Evolutionary conservation across 352 stramenopile genomes (phyloP), one percentile per base, ranked within the genome.

Genomic region (Phytophthora gonapodyides): DNA sequence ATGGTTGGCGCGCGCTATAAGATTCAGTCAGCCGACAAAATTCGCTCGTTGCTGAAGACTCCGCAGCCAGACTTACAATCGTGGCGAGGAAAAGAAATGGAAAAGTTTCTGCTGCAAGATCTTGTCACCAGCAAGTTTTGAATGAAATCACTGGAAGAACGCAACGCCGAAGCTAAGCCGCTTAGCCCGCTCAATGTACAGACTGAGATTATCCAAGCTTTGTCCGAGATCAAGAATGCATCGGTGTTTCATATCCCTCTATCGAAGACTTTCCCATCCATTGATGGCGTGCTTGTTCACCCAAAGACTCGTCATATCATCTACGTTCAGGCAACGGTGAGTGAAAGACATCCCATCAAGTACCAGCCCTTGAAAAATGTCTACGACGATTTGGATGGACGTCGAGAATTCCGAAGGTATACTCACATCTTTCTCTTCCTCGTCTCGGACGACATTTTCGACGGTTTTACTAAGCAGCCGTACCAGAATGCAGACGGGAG

Each of bases 201-300:
- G 19, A 67, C 35, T n/a, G 10, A 57, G 46, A 47, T 62, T 9
- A 66, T 71, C 64, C 51, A 72, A 61, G 43, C 47, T 7, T 44
- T 53, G 48, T 65, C 62, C 33, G 61, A 71, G 48, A 72, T 72
- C 34, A 7, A 64, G 19, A 58, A 66, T 53, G 16, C 67, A 54
- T 53, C 67, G 54, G 33, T 31, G 44, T 27, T 73, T 42, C 60
- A 72, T 50, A 61, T 76, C 31, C 62, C 60, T 5, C 33, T 72
- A n/a, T 76, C 59, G 58, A 68, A 71, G 46, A 68, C 37, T 11
- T 73, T 71, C 59, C 68, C 68, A 51, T 55, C 53, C 56, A 67
- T 69, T 51, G 58, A 76, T 69, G 60, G 42, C 27, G 60, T 74
- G 55, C 54, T 74, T 49, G 60, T 69, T 31, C 16, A 62, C 1